Base-by-base conservation (phyloP, 202 grass and related monocot species). In the Cymbopogon flexuosus region DNA sequence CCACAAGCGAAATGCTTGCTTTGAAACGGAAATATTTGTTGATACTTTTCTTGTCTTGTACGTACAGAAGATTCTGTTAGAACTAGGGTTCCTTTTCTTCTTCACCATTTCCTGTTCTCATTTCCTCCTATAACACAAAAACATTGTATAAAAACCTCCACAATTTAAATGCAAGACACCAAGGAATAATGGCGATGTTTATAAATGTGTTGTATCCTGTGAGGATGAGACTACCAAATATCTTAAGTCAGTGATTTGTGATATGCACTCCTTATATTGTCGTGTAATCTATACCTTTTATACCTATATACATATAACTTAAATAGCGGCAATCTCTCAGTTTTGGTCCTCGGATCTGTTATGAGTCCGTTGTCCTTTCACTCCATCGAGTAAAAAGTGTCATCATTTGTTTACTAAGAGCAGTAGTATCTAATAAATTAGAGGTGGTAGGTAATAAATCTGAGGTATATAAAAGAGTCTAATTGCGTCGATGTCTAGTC, bases 1-100 rank as follows among this genome's bases (percentile, higher is more conserved):
- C 10, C 31, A 75, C 40, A 51, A 31, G 64, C 36, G 31, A 62
- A 79, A 68, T 65, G 66, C 43, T 75, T 72, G 12, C 78, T 84
- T 61, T 22, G 10, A 63, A 73, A 77, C 57, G 14, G 37, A 24
- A 62, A 52, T 72, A 42, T 78, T 89, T 75, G 23, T 86, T 62
- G 42, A 79, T 79, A 67, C 24, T 27, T 82, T 77, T 78, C 15
- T 43, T 62, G 31, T 10, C 35, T 21, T 79, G 60, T 31, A 75
- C 22, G 27, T 1, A 27, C 27, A 27, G 27, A 27, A 27, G 27
- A 1, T 27, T 27, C 27, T 30, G 18, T 62, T 62, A 41, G 39
- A 34, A 68, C n/a, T 86, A 82, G 66, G 18, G 14, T 49, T 49
- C 45, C 16, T 49, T 49, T 49, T 3, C 15, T 45, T 45, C 5